Base-by-base conservation (phyloP, 495 filamentous ascomycete species). In the Clavariopsis aquatica region DNA sequence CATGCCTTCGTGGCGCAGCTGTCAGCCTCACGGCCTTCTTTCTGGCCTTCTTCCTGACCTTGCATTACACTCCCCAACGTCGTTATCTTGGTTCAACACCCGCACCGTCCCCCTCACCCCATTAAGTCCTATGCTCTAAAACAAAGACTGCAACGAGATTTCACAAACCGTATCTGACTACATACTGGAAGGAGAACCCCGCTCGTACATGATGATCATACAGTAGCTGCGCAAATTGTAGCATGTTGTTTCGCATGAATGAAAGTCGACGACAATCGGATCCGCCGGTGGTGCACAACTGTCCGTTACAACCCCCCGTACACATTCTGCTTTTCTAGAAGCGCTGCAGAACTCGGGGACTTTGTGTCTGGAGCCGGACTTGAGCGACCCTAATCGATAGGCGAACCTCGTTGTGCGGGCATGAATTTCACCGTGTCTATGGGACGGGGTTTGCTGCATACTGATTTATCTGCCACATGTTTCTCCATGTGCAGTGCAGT, bases 11-110 rank as follows among this genome's bases (percentile, higher is more conserved):
- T 60, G 57, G 57, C 57, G 57, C 57, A 60, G 46, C 29, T 5
- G n/a, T 22, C 45, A 52, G 57, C 57, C 57, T 60, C 47, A 27
- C 47, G 38, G 38, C 20, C 47, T n/a, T n/a, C n/a, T n/a, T n/a
- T n/a, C n/a, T n/a, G n/a, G n/a, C n/a, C n/a, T n/a, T n/a, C n/a
- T n/a, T n/a, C n/a, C n/a, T n/a, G n/a, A n/a, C n/a, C n/a, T 49
- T 36, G 57, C 45, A 59, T 47, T 59, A 59, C 6, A 59, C 27
- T 38, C 56, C 38, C 56, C 41, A 28, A 20, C 47, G 4, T 36
- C 53, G 29, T 41, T 24, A 36, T 23, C 53, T 31, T 57, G 15
- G 20, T 22, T 22, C 34, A 34, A 54, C n/a, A 27, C 31, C 19
- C n/a, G n/a, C n/a, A n/a, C n/a, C n/a, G n/a, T 43, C 38, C 3